phyloP scores from a whole-genome alignment of 2,329 filamentous ascomycete species.

The Eutypella sp. region DNA sequence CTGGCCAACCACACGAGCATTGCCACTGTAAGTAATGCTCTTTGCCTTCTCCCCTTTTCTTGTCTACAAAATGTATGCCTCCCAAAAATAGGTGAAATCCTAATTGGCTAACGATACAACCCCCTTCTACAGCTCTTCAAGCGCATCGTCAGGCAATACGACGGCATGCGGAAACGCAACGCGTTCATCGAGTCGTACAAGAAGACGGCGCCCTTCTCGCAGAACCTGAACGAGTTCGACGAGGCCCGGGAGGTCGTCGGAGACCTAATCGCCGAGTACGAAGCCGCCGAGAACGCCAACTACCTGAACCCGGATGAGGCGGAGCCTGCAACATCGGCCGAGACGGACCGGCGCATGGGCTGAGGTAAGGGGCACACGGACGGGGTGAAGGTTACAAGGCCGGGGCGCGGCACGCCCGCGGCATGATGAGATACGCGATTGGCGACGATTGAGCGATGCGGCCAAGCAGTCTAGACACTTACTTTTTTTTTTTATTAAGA shows the following conservation, averaged over 20 bases:
- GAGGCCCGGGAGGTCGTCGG: slow-evolving; percentile 87
- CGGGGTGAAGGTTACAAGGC: too few species aligned
- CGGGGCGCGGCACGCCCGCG: too few species aligned
- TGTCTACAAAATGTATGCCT: neutral
- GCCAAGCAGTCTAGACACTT: too few species aligned
- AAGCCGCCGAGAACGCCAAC: slow-evolving; percentile 85
- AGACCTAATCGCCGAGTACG: slow-evolving; percentile 90
- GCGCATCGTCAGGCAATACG: slow-evolving; percentile 86
- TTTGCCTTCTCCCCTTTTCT: too few species aligned
- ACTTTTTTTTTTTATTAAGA: too few species aligned
- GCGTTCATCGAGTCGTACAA: slow-evolving; percentile 96
- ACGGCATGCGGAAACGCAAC: slow-evolving; percentile 90
- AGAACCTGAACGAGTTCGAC: slow-evolving; percentile 91
- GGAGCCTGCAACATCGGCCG: slow-evolving; percentile 46
- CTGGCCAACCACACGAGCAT: slow-evolving; percentile 97
- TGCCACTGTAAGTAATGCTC: slow-evolving; percentile 65
- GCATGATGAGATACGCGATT: too few species aligned
- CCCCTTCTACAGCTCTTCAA: slow-evolving; percentile 66
- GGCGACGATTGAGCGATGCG: too few species aligned
- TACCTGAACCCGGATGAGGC: slow-evolving; percentile 75
- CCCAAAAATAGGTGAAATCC: neutral
- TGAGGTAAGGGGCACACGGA: too few species aligned
- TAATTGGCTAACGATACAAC: slow-evolving; percentile 1
- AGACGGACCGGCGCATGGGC: slow-evolving; percentile 46
- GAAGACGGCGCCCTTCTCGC: slow-evolving; percentile 87